Percentiles rank a stretch among this genome's conserved stretches.
phyloP scores from a whole-genome alignment of 192 early-diverging fungal species.

The Gonapodya prolifera region DNA sequence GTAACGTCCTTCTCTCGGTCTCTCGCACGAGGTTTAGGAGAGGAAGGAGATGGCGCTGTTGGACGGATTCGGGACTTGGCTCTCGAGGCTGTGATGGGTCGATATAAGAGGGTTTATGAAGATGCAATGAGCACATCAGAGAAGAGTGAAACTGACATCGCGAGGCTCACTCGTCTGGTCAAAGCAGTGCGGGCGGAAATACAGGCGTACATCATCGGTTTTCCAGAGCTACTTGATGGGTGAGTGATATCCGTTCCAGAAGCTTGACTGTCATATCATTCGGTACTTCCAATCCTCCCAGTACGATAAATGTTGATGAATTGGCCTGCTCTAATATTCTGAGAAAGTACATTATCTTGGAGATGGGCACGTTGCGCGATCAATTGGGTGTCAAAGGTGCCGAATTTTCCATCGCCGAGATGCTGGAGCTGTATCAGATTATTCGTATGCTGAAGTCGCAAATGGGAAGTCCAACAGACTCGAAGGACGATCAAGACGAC shows the following conservation, averaged over 20 bases:
- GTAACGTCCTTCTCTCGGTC: background rate
- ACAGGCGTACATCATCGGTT: background rate
- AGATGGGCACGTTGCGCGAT: background rate
- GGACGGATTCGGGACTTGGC: background rate
- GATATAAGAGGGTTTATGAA: background rate
- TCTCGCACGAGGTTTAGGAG: background rate
- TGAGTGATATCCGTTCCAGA: background rate
- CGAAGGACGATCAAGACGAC: background rate
- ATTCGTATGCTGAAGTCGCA: conserved; percentile 2
- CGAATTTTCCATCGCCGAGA: conserved; percentile 1
- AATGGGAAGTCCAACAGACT: background rate
- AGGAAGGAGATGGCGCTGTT: background rate
- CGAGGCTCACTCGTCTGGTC: background rate
- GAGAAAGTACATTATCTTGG: background rate
- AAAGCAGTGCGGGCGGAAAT: background rate
- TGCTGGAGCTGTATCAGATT: conserved; percentile 5
- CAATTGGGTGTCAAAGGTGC: background rate
- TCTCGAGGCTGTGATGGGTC: background rate
- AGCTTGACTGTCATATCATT: background rate
- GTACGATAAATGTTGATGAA: background rate
- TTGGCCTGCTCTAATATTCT: background rate
- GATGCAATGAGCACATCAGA: background rate
- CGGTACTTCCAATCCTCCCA: background rate
- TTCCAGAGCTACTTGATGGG: background rate
- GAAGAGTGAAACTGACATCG: background rate